phyloP scores from a whole-genome alignment of 2,329 filamentous ascomycete species.

The Fusarium longipes region DNA sequence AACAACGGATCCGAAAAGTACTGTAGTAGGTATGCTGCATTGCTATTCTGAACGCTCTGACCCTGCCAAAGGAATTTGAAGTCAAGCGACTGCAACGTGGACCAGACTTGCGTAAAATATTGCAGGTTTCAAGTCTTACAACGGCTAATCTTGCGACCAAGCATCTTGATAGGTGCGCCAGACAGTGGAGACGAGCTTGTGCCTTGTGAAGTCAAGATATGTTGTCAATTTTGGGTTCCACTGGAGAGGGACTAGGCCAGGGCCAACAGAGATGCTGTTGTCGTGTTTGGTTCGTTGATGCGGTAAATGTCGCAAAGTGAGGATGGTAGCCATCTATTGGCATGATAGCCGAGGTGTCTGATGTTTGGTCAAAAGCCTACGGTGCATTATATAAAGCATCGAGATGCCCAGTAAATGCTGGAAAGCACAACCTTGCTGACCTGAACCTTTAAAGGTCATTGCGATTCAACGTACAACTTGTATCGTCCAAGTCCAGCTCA shows the following conservation, averaged over 20 bases:
- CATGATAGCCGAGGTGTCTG: slow-evolving; percentile 15
- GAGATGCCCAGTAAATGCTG: background rate
- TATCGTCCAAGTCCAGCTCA: background rate
- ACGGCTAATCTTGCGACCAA: slow-evolving; percentile 26
- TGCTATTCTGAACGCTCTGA: slow-evolving; percentile 2
- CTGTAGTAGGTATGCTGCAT: background rate
- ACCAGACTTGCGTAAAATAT: background rate
- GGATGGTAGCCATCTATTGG: slow-evolving; percentile 8
- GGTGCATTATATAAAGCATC: slow-evolving; percentile 24
- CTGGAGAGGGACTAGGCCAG: slow-evolving; percentile 27
- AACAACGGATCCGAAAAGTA: slow-evolving; percentile 4
- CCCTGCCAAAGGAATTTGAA: slow-evolving; percentile 15
- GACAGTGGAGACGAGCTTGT: slow-evolving; percentile 27
- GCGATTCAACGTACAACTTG: background rate
- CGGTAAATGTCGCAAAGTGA: slow-evolving; percentile 35
- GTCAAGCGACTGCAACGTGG: background rate
- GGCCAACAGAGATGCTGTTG: slow-evolving; percentile 17
- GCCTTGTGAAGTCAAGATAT: slow-evolving; percentile 29
- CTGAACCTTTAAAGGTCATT: background rate
- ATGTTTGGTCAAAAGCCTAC: slow-evolving; percentile 10
- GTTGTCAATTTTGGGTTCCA: slow-evolving; percentile 23
- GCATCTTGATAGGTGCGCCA: slow-evolving; percentile 34
- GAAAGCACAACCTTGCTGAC: slow-evolving; percentile 13
- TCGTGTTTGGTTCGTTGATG: slow-evolving; percentile 25
- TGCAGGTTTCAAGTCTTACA: slow-evolving; percentile 4